A percentile compares a stretch with the other conserved stretches of the same genome.
Conservation (phyloP, 2,329 filamentous ascomycete genomes). For the Epichloe coenophiala region DNA sequence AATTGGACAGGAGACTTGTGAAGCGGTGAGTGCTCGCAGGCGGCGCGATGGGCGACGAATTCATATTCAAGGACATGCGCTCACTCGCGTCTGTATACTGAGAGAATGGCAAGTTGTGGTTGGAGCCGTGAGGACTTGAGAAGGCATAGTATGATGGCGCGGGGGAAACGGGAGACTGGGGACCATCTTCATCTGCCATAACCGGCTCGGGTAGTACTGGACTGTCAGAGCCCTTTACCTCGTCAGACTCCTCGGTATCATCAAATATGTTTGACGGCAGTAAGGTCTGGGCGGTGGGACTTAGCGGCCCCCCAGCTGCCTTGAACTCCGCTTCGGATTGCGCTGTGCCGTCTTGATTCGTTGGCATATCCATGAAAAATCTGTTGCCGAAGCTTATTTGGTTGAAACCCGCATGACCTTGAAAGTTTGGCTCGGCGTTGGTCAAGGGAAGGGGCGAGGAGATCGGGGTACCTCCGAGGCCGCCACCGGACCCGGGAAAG, state of each 20-base stretch:
- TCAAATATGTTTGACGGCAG: conserved; percentile 56
- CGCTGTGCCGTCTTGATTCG: conserved; percentile 23
- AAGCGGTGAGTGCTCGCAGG: conserved; percentile 22
- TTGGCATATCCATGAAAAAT: conserved; percentile 36
- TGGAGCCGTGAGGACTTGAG: conserved; percentile 48
- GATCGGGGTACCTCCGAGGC: neutral
- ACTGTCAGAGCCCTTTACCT: conserved; percentile 24
- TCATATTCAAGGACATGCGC: conserved; percentile 24
- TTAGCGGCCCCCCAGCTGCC: conserved; percentile 54
- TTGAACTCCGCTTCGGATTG: conserved; percentile 51
- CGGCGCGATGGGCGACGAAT: conserved; percentile 26
- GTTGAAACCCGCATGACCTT: conserved; percentile 39
- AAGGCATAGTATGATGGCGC: conserved; percentile 41
- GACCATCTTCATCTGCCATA: conserved; percentile 24
- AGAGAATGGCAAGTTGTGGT: conserved; percentile 43
- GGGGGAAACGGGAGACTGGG: conserved; percentile 49
- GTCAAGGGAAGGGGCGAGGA: conserved; percentile 3
- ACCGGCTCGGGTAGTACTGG: conserved; percentile 21
- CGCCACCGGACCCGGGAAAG: conserved; percentile 4
- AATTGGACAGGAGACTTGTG: conserved; percentile 43
- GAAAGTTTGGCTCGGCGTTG: conserved; percentile 27
- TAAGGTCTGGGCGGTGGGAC: conserved; percentile 60
- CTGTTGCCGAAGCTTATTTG: conserved; percentile 38
- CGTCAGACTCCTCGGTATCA: conserved; percentile 41
- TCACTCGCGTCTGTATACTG: conserved; percentile 35